These are phyloP conservation scores for Aegilops longissima DNA, from an alignment of 176 grass and related monocot species.

Conservation along the genomic window DNA sequence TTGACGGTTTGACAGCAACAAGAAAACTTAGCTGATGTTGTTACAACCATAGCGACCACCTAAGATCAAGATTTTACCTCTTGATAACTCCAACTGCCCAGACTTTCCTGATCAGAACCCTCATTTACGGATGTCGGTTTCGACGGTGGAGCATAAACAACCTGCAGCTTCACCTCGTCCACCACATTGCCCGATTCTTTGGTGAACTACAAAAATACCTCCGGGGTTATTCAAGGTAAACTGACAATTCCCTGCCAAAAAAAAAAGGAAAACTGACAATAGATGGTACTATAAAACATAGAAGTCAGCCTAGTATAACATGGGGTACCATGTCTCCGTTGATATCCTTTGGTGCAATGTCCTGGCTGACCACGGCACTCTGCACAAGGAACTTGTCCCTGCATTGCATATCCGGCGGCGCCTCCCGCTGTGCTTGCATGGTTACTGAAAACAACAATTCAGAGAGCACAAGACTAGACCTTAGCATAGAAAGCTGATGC, in stretches of 20 bases:
- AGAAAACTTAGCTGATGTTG: neutral
- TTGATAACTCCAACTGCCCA: slow-evolving; percentile 62
- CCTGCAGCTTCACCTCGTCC: slow-evolving; percentile 76
- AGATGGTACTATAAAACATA: neutral
- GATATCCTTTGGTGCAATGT: slow-evolving; percentile 53
- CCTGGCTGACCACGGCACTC: slow-evolving; percentile 66
- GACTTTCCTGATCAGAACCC: slow-evolving; percentile 61
- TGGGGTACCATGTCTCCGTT: slow-evolving; percentile 62
- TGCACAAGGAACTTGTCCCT: slow-evolving; percentile 97
- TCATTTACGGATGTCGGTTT: slow-evolving; percentile 44
- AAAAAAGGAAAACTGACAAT: neutral
- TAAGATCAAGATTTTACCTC: slow-evolving; percentile 27
- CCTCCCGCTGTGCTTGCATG: slow-evolving; percentile 89
- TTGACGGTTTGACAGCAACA: neutral
- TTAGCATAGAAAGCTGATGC: neutral
- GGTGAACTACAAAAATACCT: slow-evolving; percentile 60
- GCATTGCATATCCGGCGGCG: slow-evolving; percentile 78
- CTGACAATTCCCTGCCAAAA: neutral
- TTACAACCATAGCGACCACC: neutral
- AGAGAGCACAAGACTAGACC: neutral
- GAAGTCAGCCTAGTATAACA: neutral
- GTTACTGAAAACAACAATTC: slow-evolving; percentile 62
- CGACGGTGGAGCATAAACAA: slow-evolving; percentile 56
- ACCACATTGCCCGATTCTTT: slow-evolving; percentile 81
- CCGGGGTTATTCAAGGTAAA: neutral